Base-by-base conservation (phyloP, 192 early-diverging fungal genomes). In the Podila minutissima region DNA sequence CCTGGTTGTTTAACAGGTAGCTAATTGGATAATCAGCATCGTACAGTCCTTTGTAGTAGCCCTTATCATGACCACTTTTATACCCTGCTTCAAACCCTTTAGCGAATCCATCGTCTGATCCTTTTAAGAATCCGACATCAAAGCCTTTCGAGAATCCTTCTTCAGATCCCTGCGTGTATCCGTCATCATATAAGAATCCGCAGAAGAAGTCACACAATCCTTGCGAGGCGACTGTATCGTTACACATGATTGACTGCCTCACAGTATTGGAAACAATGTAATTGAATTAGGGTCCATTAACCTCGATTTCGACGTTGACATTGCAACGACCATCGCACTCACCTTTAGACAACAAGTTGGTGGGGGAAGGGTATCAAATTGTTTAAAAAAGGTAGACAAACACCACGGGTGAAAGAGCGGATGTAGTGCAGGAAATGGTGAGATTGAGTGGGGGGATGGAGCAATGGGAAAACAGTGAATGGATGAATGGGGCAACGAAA, bases 1-100 rank as follows among this genome's bases (percentile, higher is more conserved):
- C 65, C 51, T 67, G 65, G n/a, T 67, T 67, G 65, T 67, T 67
- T 35, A 67, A 4, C 65, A 67, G 32, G 65, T 67, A 67, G 65
- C 65, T 67, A 57, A 67, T 67, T n/a, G 65, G 65, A 51, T 55
- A 37, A 37, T 67, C 65, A 33, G 65, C 65, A 57, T 67, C 65
- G 31, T 67, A 67, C 31, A 67, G 65, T 57, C 65, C 65, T 55
- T 67, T 67, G 65, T 55, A 55, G 9, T 67, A 67, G 32, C 65
- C 65, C 65, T 67, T 67, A 26, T 67, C 51, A 67, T 67, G 65
- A 0, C 65, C 65, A 67, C 33, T 67, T 67, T 67, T 67, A 11
- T 37, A 67, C 31, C 65, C 65, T 38, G 50, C 50, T 67, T 33
- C 65, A 32, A 5, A 51, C 4, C 64, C 64, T 66, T 53, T 26